Evolutionary conservation across 257 asterid species (phyloP).

Genomic region (Solanum chiquidenum): DNA sequence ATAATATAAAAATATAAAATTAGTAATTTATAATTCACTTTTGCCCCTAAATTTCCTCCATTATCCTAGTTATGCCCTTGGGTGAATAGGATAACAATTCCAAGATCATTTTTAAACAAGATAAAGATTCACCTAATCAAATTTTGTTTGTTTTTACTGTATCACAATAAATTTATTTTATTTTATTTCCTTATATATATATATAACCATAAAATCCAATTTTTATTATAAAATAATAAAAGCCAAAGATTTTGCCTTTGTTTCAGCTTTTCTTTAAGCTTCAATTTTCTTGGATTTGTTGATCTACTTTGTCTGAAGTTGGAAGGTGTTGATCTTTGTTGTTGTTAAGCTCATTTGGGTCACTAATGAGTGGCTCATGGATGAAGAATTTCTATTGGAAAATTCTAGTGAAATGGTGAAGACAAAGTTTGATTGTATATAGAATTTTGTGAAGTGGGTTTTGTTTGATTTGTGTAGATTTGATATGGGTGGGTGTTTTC

Average conservation of each 20-base stretch:
- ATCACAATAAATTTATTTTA: conserved; percentile 1
- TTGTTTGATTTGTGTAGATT: conserved; percentile 25
- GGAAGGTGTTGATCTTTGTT: conserved; percentile 14
- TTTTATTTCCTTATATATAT: not conserved
- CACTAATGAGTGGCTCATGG: conserved; percentile 29
- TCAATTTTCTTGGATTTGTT: conserved; percentile 69
- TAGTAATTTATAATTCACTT: not conserved
- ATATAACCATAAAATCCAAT: not conserved
- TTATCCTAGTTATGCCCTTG: not conserved
- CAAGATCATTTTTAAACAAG: not conserved
- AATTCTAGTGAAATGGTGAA: conserved; percentile 38
- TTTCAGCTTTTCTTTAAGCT: conserved; percentile 44
- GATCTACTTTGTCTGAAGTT: conserved; percentile 56
- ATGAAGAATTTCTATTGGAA: conserved; percentile 15
- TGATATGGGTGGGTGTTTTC: conserved; percentile 80
- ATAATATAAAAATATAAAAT: not conserved
- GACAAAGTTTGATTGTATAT: conserved; percentile 6
- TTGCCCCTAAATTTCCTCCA: not conserved
- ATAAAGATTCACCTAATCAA: conserved; percentile 6
- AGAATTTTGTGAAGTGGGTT: conserved; percentile 26
- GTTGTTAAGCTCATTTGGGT: conserved; percentile 30
- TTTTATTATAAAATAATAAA: not conserved
- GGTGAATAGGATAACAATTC: not conserved
- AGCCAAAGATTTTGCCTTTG: conserved; percentile 18
- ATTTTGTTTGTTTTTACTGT: conserved; percentile 31